Conservation (phyloP, 345 rosid species). For the Crucihimalaya himalaica region DNA sequence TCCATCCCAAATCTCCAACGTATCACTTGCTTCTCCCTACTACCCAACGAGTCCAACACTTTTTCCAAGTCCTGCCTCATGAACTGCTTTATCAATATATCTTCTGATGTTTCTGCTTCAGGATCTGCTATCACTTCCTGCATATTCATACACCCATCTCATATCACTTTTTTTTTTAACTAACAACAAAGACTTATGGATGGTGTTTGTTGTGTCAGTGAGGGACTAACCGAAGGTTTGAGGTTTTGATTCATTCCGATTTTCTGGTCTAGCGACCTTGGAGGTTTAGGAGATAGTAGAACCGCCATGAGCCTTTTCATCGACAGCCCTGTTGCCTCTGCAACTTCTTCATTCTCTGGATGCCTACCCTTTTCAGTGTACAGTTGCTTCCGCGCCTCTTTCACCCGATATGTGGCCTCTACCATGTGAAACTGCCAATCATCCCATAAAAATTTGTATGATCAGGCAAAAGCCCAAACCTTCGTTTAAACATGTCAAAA, state of each 20-base stretch:
- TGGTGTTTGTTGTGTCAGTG: background rate
- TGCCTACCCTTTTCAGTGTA: conserved; percentile 64
- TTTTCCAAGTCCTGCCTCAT: conserved; percentile 83
- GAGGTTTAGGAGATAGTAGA: conserved; percentile 74
- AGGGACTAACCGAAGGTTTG: conserved; percentile 69
- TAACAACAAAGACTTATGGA: background rate
- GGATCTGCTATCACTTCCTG: conserved; percentile 92
- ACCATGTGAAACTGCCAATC: conserved; percentile 85
- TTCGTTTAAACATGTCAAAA: background rate
- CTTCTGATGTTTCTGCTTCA: conserved; percentile 73
- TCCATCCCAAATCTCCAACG: conserved; percentile 90
- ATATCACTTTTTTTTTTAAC: background rate
- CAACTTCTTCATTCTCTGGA: conserved; percentile 84
- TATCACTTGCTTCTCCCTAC: conserved; percentile 78
- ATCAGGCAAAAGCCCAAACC: background rate
- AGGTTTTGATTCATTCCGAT: conserved; percentile 72
- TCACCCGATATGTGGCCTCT: conserved; percentile 89
- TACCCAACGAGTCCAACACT: conserved; percentile 67
- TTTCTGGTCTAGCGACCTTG: conserved; percentile 89
- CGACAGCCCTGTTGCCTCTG: conserved; percentile 82
- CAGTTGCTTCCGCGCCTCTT: conserved; percentile 80
- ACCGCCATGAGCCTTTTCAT: conserved; percentile 87
- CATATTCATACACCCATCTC: background rate
- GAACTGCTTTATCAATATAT: conserved; percentile 63
- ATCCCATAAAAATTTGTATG: conserved; percentile 4